These are phyloP conservation scores for Musa beccarii DNA, from an alignment of 176 grass and related monocot species.

Conservation along the genomic window DNA sequence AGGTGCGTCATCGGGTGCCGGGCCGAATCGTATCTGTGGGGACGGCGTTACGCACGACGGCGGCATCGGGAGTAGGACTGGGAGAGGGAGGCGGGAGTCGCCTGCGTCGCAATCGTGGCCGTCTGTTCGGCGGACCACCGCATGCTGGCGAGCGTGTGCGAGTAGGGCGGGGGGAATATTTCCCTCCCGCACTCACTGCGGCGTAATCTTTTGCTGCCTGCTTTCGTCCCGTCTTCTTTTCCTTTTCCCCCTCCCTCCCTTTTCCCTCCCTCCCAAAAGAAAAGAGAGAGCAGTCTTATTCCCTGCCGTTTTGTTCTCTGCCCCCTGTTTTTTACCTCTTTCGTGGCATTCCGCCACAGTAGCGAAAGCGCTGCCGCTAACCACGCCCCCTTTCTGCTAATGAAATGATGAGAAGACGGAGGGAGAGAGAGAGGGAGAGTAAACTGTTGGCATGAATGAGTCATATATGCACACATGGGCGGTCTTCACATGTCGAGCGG, in stretches of 20 bases:
- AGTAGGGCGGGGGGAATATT: neutral
- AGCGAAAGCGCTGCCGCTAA: neutral
- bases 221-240: constrained; percentile 4
- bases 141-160: too few relatives aligned
- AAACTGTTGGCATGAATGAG: too few relatives aligned
- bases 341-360: constrained; percentile 6
- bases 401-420: neutral
- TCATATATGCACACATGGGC: too few relatives aligned
- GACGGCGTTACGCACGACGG: too few relatives aligned
- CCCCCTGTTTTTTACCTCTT: constrained; percentile 33
- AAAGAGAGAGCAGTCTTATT: constrained; percentile 29
- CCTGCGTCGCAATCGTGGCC: too few relatives aligned
- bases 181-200: neutral
- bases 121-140: too few relatives aligned
- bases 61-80: too few relatives aligned
- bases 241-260: neutral
- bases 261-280: constrained; percentile 9
- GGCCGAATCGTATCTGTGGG: too few relatives aligned
- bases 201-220: constrained; percentile 2
- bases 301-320: constrained; percentile 45
- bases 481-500: neutral
- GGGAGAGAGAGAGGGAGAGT: too few relatives aligned
- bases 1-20: too few relatives aligned
- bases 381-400: neutral
- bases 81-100: too few relatives aligned